These are phyloP conservation scores for Aspergillus pseudotamarii DNA, from an alignment of 2,329 filamentous ascomycete genomes.

Conservation along the genomic window DNA sequence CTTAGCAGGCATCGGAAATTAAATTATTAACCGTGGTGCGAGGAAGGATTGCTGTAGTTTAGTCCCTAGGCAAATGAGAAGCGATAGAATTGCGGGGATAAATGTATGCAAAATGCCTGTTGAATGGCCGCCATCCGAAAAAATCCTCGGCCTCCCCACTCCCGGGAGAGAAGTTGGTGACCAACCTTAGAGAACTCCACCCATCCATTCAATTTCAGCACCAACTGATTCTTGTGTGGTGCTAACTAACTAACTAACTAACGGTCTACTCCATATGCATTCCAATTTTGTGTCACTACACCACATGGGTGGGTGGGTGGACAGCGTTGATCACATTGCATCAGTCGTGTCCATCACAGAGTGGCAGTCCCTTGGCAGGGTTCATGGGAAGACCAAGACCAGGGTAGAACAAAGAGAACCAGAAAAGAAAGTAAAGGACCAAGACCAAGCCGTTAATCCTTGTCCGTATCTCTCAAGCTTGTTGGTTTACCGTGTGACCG, in stretches of 20 bases:
- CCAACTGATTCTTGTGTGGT: neutral
- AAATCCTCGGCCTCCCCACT: conserved; percentile 8
- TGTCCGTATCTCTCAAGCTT: conserved; percentile 5
- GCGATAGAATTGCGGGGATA: neutral
- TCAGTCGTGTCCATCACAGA: neutral
- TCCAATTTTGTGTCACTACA: conserved; percentile 6
- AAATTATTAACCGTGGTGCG: neutral
- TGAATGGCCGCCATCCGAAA: neutral
- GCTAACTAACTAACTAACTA: neutral
- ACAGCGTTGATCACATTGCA: neutral
- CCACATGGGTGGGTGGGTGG: conserved; percentile 2
- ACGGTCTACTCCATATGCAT: neutral
- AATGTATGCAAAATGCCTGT: neutral
- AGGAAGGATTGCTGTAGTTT: neutral
- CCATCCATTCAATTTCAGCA: neutral
- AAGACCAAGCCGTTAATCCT: conserved; percentile 5
- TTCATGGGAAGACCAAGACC: neutral
- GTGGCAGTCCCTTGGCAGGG: neutral
- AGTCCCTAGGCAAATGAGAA: neutral
- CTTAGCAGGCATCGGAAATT: neutral
- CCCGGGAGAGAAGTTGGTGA: neutral
- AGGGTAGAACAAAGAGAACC: neutral
- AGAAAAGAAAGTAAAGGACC: neutral
- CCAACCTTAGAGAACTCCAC: neutral
- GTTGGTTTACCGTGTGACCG: neutral